Evolutionary conservation across 257 asterid genomes (phyloP), one percentile per base, ranked within the genome.

Genomic region (Agastache rugosa): DNA sequence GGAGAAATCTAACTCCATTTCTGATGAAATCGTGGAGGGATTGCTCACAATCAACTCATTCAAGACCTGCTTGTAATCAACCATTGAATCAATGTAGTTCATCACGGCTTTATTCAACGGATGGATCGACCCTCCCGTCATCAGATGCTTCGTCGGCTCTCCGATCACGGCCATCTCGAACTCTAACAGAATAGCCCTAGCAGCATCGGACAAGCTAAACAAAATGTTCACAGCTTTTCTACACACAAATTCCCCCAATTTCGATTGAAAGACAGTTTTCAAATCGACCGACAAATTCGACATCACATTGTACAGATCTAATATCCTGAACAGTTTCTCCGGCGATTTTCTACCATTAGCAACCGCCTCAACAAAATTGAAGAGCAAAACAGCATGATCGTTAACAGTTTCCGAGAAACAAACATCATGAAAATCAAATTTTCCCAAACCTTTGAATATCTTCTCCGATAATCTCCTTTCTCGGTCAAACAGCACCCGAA

Each of bases 101-200:
- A 91, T 91, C 69, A 89, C 96, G 29, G 84, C 87, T 71, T 89
- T 86, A 27, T 89, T 86, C 78, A 91, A 67, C 15, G 94, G 96
- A 80, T 91, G 97, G 50, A 89, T 77, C 11, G 97, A 80, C 16
- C 97, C 97, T 16, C 96, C 94, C 0, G 92, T 85, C 8, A 88
- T 90, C 2, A 85, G 84, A 75, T 80, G 80, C 54, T 64, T 83
- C 0, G 96, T 82, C 0, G 93, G 95, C 59, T 88, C 95, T 7
- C 88, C 88, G 29, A 88, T 86, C 69, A 91, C 91, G 0, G 91
- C 92, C 63, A 77, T 84, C 79, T 91, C 96, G 61, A 91, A 91
- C 69, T 88, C 97, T 0, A 84, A 84, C 10, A 91, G 60, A 61
- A 87, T 90, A 74, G 88, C 90, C 72, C 90, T 81, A 0, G 82